phyloP scores from a whole-genome alignment of 805 yeast species.

The Kurtzmaniella cleridarum region DNA sequence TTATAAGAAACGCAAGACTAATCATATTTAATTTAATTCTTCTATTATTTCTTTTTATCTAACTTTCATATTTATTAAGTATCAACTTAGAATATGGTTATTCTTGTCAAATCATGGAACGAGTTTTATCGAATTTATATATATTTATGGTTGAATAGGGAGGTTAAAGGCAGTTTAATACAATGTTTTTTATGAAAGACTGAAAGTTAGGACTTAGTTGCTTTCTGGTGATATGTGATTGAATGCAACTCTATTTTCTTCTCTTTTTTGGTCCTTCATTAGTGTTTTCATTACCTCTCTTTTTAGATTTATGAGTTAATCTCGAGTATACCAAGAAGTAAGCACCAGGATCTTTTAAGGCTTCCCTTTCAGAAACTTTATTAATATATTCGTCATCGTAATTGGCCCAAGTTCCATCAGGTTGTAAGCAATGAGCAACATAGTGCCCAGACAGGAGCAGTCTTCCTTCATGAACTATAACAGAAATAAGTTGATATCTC shows the following conservation, averaged over 20 bases:
- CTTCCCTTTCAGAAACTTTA: conserved; percentile 63
- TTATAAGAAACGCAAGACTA: no score
- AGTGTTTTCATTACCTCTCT: neutral
- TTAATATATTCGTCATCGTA: conserved; percentile 92
- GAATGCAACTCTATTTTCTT: neutral
- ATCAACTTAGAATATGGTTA: no score
- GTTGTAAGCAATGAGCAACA: conserved; percentile 84
- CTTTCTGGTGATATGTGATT: neutral
- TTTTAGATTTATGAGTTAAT: conserved; percentile 38
- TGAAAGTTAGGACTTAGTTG: no score
- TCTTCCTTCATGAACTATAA: conserved; percentile 92
- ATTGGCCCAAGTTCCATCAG: conserved; percentile 87
- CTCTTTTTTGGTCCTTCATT: neutral
- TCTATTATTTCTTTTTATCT: no score
- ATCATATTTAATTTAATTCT: no score
- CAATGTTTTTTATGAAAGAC: no score
- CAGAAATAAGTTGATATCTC: conserved; percentile 67
- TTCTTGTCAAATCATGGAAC: no score
- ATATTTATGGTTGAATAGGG: no score
- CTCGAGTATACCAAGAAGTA: conserved; percentile 84
- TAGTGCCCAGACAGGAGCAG: conserved; percentile 92
- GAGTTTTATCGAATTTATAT: no score
- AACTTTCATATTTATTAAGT: no score
- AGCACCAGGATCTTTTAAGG: conserved; percentile 80
- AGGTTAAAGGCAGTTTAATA: no score